These are phyloP conservation scores for Danielia reshetovae DNA, from an alignment of 805 yeast species.

Conservation along the genomic window DNA sequence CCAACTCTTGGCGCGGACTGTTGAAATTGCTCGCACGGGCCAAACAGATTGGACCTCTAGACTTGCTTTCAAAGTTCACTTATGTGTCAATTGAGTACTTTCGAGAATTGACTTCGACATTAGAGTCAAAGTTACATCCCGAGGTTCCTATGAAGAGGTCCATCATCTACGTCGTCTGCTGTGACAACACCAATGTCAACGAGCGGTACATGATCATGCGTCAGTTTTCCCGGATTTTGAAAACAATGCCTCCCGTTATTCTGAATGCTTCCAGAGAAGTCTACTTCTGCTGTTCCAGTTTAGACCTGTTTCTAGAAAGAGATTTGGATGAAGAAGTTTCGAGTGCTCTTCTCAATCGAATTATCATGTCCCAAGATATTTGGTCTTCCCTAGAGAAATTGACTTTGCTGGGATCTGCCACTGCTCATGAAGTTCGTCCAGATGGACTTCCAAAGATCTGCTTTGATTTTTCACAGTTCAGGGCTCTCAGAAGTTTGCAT, in stretches of 20 bases:
- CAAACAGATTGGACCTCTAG: slow-evolving; percentile 1
- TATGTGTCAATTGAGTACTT: slow-evolving; percentile 4
- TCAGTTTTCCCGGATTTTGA: slow-evolving; percentile 1
- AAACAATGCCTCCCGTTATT: slow-evolving; percentile 2
- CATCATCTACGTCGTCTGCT: slow-evolving; percentile 2
- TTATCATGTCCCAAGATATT: not conserved
- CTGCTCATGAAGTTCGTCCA: not conserved
- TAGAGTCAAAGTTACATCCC: slow-evolving; percentile 2
- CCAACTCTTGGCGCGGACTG: slow-evolving; percentile 6
- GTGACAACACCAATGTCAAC: slow-evolving; percentile 1
- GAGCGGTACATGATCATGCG: slow-evolving; percentile 1
- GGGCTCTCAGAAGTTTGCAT: not conserved
- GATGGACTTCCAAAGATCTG: not conserved
- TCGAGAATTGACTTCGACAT: not conserved
- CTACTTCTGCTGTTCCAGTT: slow-evolving; percentile 1
- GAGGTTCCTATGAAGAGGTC: slow-evolving; percentile 2
- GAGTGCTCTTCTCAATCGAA: slow-evolving; percentile 1
- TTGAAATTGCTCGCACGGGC: slow-evolving; percentile 4
- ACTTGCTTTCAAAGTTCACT: slow-evolving; percentile 2
- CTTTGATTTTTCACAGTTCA: not conserved
- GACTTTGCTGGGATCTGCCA: slow-evolving; percentile 4
- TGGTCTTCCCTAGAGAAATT: slow-evolving; percentile 4
- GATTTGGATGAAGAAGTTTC: slow-evolving; percentile 1
- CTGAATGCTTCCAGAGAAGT: slow-evolving; percentile 3
- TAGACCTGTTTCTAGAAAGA: slow-evolving; percentile 1